Percentiles rank a stretch among this genome's conserved stretches.
Conservation (phyloP, 2,329 filamentous ascomycete genomes). For the Exophiala viscosa region DNA sequence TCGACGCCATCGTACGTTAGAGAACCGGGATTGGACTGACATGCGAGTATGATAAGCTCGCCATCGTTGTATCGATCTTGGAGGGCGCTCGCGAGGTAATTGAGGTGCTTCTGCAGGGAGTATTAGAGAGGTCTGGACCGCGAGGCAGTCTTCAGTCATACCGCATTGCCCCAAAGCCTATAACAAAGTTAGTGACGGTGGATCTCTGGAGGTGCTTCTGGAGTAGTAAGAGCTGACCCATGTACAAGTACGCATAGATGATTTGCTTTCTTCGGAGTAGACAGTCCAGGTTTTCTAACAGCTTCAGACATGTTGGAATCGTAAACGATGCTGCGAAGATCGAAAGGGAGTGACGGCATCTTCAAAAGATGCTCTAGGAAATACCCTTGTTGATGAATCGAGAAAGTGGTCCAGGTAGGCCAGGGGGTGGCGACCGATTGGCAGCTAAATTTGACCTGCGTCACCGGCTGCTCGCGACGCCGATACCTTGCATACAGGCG, state of each 20-base stretch:
- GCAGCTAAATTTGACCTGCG: too few species aligned
- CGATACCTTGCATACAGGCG: too few species aligned
- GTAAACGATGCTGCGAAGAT: conserved; percentile 29
- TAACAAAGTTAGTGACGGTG: conserved; percentile 11
- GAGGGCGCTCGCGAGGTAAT: conserved; percentile 52
- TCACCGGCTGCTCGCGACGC: too few species aligned
- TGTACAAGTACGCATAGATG: conserved; percentile 62
- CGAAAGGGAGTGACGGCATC: conserved; percentile 28
- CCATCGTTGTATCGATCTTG: conserved; percentile 49
- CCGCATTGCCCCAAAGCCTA: conserved; percentile 57
- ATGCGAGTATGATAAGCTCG: conserved; percentile 53
- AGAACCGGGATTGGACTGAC: conserved; percentile 54
- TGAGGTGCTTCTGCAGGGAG: conserved; percentile 43
- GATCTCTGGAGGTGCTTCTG: neutral
- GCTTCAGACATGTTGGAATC: conserved; percentile 22
- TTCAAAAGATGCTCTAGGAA: neutral
- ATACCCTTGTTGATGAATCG: conserved; percentile 2
- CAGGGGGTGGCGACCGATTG: neutral
- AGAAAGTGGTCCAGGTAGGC: conserved; percentile 1
- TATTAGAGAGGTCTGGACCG: conserved; percentile 4
- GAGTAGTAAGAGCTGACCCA: conserved; percentile 44
- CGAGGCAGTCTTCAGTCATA: conserved; percentile 2
- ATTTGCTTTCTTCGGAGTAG: conserved; percentile 34
- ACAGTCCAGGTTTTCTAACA: conserved; percentile 16
- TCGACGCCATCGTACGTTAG: conserved; percentile 66